Evolutionary conservation across 345 rosid genomes (phyloP), one percentile per base, ranked within the genome.

Genomic region (Laguncularia racemosa): DNA sequence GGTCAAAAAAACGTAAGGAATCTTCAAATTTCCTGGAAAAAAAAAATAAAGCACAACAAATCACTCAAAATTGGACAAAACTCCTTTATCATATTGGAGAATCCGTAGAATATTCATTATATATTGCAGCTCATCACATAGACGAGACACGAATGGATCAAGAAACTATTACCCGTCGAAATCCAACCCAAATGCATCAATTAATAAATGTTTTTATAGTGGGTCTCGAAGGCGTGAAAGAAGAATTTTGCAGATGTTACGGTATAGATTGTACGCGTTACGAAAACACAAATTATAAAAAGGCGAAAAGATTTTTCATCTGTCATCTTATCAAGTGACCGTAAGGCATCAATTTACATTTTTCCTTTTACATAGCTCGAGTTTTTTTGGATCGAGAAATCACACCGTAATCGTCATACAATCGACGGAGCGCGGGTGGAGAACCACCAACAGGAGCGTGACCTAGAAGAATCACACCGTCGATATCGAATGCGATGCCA

Each of bases 401-500:
- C 14, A 33, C 14, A 89, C 95, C 88, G 53, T 82, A 78, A 48
- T 66, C 61, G 56, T 79, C 71, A 57, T 79, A 82, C 40, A 88
- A 74, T 44, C 92, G 68, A 43, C 62, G 68, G 60, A 91, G 80
- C 2, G 90, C 90, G 16, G 46, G 73, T 5, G 78, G 73, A 46
- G 96, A 83, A 63, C 88, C 87, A 12, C 98, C 95, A 6, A 85
- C 61, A 51, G 98, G 90, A 54, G 80, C 18, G 58, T 73, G 76
- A 49, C 92, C 90, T 40, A 84, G 89, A 48, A 91, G 80, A 55
- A 91, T 43, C 58, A 91, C 96, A 19, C 98, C 95, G 55, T 91
- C 98, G 65, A 88, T 85, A 52, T 88, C 95, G 73, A 91, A 91
- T 6, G 92, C 87, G 62, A 88, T 80, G 69, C 95, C 90, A 58